Percentiles rank a stretch among this genome's conserved stretches.
These are phyloP conservation scores for Hirschioporus abietinus DNA, from an alignment of 768 basidiomycete species.

Conservation along the genomic window DNA sequence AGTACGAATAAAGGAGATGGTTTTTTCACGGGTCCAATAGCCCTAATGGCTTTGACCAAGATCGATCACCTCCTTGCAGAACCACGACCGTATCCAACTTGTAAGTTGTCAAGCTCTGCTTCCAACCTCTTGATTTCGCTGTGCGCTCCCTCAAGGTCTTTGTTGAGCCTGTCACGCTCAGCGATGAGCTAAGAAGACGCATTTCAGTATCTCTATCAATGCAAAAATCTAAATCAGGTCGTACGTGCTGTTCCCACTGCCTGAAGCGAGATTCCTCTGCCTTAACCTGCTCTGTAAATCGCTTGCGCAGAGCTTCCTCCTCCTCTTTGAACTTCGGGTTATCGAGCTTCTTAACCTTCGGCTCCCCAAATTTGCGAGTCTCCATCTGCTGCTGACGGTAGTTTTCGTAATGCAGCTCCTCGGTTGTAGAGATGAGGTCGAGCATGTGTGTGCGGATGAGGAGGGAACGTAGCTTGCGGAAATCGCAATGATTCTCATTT, in stretches of 20 bases:
- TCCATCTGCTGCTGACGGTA: slow-evolving; percentile 99
- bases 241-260: slow-evolving; percentile 98
- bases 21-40: neutral
- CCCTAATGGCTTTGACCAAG: neutral
- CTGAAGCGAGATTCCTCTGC: slow-evolving; percentile 95
- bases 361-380: slow-evolving; percentile 97
- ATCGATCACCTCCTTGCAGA: slow-evolving; percentile 50
- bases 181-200: slow-evolving; percentile 72
- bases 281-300: slow-evolving; percentile 99
- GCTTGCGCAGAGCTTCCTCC: slow-evolving; percentile 92
- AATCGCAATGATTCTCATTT: slow-evolving; percentile 99
- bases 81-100: slow-evolving; percentile 79
- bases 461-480: slow-evolving; percentile 93
- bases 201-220: slow-evolving; percentile 8
- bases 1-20: neutral
- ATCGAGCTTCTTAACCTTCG: slow-evolving; percentile 97
- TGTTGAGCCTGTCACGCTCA: slow-evolving; percentile 97
- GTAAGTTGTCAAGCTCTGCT: slow-evolving; percentile 83
- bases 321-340: slow-evolving; percentile 99
- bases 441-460: slow-evolving; percentile 98
- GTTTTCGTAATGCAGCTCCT: slow-evolving; percentile 95
- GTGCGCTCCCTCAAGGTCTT: slow-evolving; percentile 92
- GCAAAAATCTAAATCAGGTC: slow-evolving; percentile 25
- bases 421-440: slow-evolving; percentile 92
- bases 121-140: slow-evolving; percentile 89